Evolutionary conservation across 2,329 filamentous ascomycete genomes (phyloP), one percentile per base, ranked within the genome.

Genomic region (Fusarium globosum): DNA sequence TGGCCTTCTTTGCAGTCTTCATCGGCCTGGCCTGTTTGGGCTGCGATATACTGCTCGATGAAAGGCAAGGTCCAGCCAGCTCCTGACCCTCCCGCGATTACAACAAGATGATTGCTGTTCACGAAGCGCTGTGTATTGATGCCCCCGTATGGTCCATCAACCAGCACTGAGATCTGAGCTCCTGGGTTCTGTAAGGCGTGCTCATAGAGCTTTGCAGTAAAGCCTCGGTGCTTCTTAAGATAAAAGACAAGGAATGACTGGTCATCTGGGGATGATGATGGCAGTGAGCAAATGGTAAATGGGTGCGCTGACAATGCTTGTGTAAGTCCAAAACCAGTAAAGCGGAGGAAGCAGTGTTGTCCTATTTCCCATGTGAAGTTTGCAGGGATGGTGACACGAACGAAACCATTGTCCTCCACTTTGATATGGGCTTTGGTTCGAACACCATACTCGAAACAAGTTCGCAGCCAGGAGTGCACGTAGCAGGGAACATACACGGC

Each of bases 11-110:
- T 45, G 30, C 14, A 6, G 5, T 16, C 9, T 46, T 46, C 5
- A 36, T 35, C 28, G 12, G 1, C n/a, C 6, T 11, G 21, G 0
- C 4, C 16, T 21, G 26, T 28, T 2, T 18, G 42, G 8, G 33
- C 2, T 3, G 15, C 16, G 1, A 51, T 8, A 16, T 38, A 59
- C 20, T 51, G 56, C 26, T 51, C 42, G 14, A 59, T 38, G 3
- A 59, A 59, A 7, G 56, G 56, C 35, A 59, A 23, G 5, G 56
- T 59, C 56, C 56, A 59, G 5, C 56, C 42, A 30, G 56, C 42
- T 7, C 56, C 56, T 10, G 56, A 59, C 11, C 56, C 56, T 51
- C 56, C 56, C 0, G 56, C 56, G 6, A 59, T 33, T 1, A 51
- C 41, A 38, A 39, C 33, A 3, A 51, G 56, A 7, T 51, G 33